Conservation (phyloP, 2,329 filamentous ascomycete genomes). For the Sporothrix schenckii region DNA sequence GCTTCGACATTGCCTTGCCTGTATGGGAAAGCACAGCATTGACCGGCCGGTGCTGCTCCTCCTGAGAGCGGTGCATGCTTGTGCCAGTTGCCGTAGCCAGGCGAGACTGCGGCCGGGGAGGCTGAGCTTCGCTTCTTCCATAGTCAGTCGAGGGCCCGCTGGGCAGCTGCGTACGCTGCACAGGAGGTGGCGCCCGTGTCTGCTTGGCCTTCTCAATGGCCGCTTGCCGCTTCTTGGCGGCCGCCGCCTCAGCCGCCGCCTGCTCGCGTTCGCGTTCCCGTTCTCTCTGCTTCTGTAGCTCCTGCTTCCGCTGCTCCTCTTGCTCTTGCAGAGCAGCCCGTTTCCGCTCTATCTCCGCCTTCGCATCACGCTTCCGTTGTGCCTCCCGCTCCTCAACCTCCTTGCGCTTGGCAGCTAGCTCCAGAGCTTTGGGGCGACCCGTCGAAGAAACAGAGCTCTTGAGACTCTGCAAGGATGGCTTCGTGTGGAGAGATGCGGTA, state of each 20-base stretch:
- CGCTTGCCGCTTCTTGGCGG: slow-evolving; percentile 66
- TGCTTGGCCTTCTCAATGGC: slow-evolving; percentile 67
- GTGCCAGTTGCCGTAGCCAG: slow-evolving; percentile 60
- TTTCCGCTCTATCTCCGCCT: slow-evolving; percentile 79
- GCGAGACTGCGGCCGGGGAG: slow-evolving; percentile 57
- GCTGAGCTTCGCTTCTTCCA: slow-evolving; percentile 41
- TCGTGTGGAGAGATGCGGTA: slow-evolving; percentile 65
- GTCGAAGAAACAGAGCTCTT: slow-evolving; percentile 66
- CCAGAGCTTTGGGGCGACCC: slow-evolving; percentile 70
- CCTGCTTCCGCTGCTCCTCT: slow-evolving; percentile 61
- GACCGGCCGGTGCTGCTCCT: slow-evolving; percentile 64
- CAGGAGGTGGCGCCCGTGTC: slow-evolving; percentile 64
- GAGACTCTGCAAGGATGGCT: slow-evolving; percentile 60
- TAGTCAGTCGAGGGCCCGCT: slow-evolving; percentile 54
- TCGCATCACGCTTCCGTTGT: slow-evolving; percentile 77
- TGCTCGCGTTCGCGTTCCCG: slow-evolving; percentile 63
- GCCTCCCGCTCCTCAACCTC: slow-evolving; percentile 82
- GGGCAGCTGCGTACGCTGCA: slow-evolving; percentile 55
- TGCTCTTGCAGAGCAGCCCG: slow-evolving; percentile 66
- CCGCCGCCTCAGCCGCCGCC: slow-evolving; percentile 51
- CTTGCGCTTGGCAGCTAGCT: slow-evolving; percentile 77
- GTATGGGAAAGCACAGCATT: slow-evolving; percentile 64
- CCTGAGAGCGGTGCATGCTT: slow-evolving; percentile 54
- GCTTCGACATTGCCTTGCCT: slow-evolving; percentile 73
- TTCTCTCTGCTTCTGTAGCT: slow-evolving; percentile 64